Percentiles rank a stretch among this genome's conserved stretches.
phyloP scores from a whole-genome alignment of 2,329 filamentous ascomycete genomes.

The Aspergillus fructus region DNA sequence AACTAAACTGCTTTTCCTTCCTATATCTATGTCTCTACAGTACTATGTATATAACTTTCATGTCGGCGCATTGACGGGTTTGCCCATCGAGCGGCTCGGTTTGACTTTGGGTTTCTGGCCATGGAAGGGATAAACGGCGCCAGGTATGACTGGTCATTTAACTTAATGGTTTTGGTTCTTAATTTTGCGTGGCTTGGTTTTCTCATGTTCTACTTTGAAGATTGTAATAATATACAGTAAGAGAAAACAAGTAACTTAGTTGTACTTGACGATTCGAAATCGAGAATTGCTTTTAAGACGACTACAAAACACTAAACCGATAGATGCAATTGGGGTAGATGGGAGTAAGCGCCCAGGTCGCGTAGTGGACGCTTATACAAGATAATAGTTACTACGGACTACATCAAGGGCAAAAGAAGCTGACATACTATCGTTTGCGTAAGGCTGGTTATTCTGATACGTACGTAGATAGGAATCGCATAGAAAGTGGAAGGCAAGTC shows the following conservation, averaged over 20 bases:
- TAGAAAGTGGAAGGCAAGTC: not conserved
- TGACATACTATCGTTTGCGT: not conserved
- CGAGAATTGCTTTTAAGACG: not conserved
- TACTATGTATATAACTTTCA: not conserved
- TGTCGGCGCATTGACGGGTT: not conserved
- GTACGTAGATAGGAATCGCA: constrained; percentile 13
- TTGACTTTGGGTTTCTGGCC: not conserved
- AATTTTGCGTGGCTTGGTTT: not conserved
- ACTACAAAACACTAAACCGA: not conserved
- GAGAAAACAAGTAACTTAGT: not conserved
- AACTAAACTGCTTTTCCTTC: not conserved
- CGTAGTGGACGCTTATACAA: not conserved
- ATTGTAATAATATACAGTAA: not conserved
- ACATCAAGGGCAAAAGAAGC: not conserved
- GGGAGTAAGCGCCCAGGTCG: no score
- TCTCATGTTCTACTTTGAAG: not conserved
- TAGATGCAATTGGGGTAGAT: not conserved
- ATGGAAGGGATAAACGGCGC: not conserved
- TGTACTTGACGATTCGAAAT: not conserved
- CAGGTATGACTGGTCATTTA: not conserved
- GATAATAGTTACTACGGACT: not conserved
- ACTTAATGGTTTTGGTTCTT: not conserved
- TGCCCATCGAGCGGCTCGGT: not conserved
- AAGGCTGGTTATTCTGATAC: not conserved
- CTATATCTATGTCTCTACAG: not conserved